A percentile compares a stretch with the other conserved stretches of the same genome.
Conservation (phyloP, 2,329 filamentous ascomycete species). For the Fusarium aywerte region DNA sequence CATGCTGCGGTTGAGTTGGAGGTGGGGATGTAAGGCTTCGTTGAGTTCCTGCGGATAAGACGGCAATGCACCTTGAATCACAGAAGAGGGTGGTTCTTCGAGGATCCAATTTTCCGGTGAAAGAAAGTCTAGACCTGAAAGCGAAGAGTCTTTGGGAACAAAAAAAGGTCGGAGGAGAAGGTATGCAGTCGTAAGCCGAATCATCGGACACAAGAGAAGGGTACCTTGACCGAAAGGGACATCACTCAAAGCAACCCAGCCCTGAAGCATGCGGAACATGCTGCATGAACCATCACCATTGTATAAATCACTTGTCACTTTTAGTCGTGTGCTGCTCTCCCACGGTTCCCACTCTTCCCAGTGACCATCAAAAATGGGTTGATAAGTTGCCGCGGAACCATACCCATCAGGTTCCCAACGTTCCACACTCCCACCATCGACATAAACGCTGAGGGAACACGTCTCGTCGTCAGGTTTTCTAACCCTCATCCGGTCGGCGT, state of each 20-base stretch:
- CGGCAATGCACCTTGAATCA: conserved; percentile 75
- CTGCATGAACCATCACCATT: conserved; percentile 77
- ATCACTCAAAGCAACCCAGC: conserved; percentile 75
- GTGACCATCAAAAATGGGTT: conserved; percentile 70
- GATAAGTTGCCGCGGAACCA: conserved; percentile 69
- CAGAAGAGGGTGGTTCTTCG: conserved; percentile 55
- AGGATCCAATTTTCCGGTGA: conserved; percentile 66
- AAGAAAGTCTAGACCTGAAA: conserved; percentile 54
- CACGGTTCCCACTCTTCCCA: conserved; percentile 83
- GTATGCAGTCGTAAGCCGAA: conserved; percentile 78
- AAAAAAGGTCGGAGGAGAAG: conserved; percentile 82
- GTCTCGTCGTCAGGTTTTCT: conserved; percentile 60
- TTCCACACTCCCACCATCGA: conserved; percentile 73
- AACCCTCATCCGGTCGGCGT: conserved; percentile 70
- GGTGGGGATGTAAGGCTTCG: conserved; percentile 72
- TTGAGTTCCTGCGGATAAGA: conserved; percentile 76
- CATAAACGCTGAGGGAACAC: conserved; percentile 67
- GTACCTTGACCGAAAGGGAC: conserved; percentile 75
- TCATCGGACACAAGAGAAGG: conserved; percentile 76
- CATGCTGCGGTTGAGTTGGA: conserved; percentile 73
- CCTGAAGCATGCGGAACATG: conserved; percentile 83
- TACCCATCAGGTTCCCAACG: conserved; percentile 75
- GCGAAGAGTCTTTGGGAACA: conserved; percentile 51
- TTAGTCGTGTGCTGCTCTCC: conserved; percentile 73
- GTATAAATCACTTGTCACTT: conserved; percentile 75